Conservation (phyloP, 1,284 basidiomycete species). For the Blastosporella zonata region DNA sequence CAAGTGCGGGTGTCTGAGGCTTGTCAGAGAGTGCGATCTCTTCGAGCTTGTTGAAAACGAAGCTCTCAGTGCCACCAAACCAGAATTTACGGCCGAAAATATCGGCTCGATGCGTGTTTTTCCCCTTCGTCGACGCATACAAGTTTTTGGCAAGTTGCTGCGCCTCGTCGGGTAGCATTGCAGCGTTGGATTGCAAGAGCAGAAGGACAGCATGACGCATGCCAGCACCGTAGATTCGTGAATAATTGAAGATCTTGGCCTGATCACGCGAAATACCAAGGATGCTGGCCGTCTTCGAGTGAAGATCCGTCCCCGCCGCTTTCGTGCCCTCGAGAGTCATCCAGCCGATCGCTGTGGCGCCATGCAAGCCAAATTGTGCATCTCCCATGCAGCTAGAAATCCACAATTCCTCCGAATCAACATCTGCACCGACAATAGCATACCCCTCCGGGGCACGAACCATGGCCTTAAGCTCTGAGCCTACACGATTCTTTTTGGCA, state of each 20-base stretch:
- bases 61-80: constrained; percentile 97
- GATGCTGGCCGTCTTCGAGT: constrained; percentile 95
- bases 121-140: constrained; percentile 93
- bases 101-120: constrained; percentile 70
- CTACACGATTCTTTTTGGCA: constrained; percentile 95
- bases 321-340: constrained; percentile 99
- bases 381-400: constrained; percentile 99
- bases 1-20: constrained; percentile 91
- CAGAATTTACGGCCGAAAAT: constrained; percentile 85
- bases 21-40: constrained; percentile 87
- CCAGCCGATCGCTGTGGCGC: constrained; percentile 97
- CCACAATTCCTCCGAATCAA: constrained; percentile 99
- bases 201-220: constrained; percentile 92
- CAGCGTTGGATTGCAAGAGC: constrained; percentile 83
- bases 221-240: constrained; percentile 97
- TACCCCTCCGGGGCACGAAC: constrained; percentile 92
- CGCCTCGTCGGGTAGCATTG: constrained; percentile 78
- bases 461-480: constrained; percentile 98
- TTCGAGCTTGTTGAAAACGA: constrained; percentile 99
- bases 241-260: constrained; percentile 99
- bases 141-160: constrained; percentile 81
- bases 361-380: constrained; percentile 96
- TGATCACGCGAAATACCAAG: constrained; percentile 92
- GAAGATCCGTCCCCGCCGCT: constrained; percentile 90
- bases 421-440: constrained; percentile 95